Evolutionary conservation across 108 stramenopile genomes (phyloP).

Genomic region (Nannochloropsis oceanica): DNA sequence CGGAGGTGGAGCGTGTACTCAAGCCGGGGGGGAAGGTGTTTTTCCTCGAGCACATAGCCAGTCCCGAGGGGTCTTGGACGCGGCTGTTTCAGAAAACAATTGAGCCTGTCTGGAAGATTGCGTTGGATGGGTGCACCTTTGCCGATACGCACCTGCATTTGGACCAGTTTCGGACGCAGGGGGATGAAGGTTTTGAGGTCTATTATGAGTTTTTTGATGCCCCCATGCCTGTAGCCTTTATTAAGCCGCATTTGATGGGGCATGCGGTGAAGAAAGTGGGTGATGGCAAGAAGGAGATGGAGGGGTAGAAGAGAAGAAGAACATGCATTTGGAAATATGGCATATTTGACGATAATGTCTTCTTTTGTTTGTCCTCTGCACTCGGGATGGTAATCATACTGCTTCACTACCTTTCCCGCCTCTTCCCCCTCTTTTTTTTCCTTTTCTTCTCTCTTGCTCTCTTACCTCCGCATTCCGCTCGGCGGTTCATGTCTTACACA

Average conservation of each 20-base stretch:
- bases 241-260: conserved; percentile 1
- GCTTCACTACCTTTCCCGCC: too few species aligned
- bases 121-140: conserved; percentile 46
- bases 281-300: neutral
- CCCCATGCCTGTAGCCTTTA: neutral
- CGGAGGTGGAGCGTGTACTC: conserved; percentile 43
- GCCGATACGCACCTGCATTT: neutral
- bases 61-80: conserved; percentile 7
- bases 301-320: too few species aligned
- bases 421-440: too few species aligned
- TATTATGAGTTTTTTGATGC: neutral
- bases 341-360: too few species aligned
- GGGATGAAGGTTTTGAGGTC: neutral
- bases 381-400: too few species aligned
- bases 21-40: conserved; percentile 48
- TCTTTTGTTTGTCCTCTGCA: too few species aligned
- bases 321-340: too few species aligned
- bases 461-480: too few species aligned
- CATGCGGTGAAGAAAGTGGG: neutral
- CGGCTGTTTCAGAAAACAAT: conserved; percentile 21
- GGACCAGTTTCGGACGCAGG: neutral
- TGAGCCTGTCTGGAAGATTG: conserved; percentile 31
- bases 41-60: conserved; percentile 42
- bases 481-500: too few species aligned
- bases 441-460: too few species aligned